Conservation (phyloP, 176 grass and related monocot species). For the Oryza meridionalis region DNA sequence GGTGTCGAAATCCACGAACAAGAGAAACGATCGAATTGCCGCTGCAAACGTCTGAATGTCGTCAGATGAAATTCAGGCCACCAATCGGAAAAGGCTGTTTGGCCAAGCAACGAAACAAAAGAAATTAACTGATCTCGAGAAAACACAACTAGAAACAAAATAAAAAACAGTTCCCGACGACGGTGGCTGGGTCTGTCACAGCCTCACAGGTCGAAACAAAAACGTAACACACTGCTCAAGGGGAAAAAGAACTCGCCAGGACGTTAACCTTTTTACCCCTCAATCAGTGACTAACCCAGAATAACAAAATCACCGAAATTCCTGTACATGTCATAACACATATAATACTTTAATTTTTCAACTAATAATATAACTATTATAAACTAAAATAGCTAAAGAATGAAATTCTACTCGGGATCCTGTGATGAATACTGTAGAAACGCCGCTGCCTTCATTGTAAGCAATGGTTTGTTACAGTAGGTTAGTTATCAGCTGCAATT, state of each 20-base stretch:
- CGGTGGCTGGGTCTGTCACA: background rate
- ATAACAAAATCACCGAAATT: no score
- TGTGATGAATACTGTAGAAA: no score
- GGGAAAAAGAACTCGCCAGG: background rate
- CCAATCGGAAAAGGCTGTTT: background rate
- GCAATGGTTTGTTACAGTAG: no score
- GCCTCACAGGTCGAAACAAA: background rate
- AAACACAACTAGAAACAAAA: constrained; percentile 2
- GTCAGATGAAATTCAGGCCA: constrained; percentile 1
- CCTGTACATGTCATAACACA: no score
- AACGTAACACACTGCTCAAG: constrained; percentile 35
- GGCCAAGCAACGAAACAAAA: background rate
- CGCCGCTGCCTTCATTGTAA: no score
- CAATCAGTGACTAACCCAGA: no score
- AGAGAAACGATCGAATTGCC: background rate
- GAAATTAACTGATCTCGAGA: constrained; percentile 40
- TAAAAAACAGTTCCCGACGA: constrained; percentile 23
- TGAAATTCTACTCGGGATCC: no score
- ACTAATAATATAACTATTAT: no score
- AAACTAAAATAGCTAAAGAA: no score
- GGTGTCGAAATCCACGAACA: no score
- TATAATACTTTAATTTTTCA: no score
- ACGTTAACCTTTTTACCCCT: background rate
- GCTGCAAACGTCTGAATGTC: background rate
- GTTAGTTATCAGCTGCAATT: no score